phyloP scores from a whole-genome alignment of 805 yeast species.

The Metschnikowia dekortorum region DNA sequence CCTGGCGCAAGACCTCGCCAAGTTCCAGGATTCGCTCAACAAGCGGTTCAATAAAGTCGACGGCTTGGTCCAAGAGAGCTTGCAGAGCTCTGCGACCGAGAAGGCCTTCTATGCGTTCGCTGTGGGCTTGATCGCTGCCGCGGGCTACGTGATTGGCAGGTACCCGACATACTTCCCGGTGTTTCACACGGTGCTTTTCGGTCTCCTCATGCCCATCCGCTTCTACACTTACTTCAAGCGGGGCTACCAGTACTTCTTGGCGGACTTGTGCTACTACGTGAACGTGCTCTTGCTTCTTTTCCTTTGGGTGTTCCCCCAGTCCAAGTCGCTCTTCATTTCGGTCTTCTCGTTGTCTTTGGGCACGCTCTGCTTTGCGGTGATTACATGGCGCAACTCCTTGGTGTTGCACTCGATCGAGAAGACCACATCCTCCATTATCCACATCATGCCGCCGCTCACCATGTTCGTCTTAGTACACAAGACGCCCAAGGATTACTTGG shows the following conservation, averaged over 20 bases:
- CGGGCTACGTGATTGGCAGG: constrained; percentile 75
- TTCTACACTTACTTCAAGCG: constrained; percentile 75
- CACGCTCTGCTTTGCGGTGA: constrained; percentile 86
- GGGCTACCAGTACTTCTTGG: constrained; percentile 80
- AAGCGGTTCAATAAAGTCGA: constrained; percentile 33
- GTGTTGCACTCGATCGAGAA: constrained; percentile 91
- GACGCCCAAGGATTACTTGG: constrained; percentile 47
- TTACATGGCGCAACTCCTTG: constrained; percentile 92
- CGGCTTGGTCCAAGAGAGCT: constrained; percentile 28
- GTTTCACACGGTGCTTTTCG: constrained; percentile 60
- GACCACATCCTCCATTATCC: constrained; percentile 87
- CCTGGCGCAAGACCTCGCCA: constrained; percentile 22
- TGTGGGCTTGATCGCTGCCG: constrained; percentile 58
- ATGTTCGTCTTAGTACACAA: constrained; percentile 85
- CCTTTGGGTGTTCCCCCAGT: constrained; percentile 79
- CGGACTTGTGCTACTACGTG: constrained; percentile 91
- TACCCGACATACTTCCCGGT: constrained; percentile 75
- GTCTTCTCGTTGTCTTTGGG: constrained; percentile 88
- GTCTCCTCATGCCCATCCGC: constrained; percentile 75
- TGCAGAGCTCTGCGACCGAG: constrained; percentile 46
- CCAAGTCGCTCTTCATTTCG: constrained; percentile 67
- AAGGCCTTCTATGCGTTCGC: constrained; percentile 78
- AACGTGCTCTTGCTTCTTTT: constrained; percentile 64
- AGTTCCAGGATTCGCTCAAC: constrained; percentile 31
- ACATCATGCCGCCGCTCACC: constrained; percentile 83